Evolutionary conservation across 2,329 filamentous ascomycete species (phyloP), one percentile per base, ranked within the genome.

Genomic region (Magnaporthiopsis incrustans): DNA sequence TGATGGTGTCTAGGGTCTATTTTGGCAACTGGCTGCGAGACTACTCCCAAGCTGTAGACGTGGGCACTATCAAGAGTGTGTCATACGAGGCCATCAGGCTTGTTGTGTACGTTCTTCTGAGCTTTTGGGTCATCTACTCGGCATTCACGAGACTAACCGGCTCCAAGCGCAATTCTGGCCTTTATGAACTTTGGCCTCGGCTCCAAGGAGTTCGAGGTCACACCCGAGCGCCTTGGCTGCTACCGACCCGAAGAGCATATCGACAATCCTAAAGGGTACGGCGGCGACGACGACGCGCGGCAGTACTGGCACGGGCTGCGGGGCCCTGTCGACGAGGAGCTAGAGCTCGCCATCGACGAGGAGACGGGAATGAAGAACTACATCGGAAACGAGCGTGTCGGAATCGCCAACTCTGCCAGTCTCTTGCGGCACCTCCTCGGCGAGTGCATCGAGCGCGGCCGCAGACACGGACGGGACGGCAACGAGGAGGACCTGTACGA

Each of bases 21-120:
- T 97, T 97, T 79, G 93, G 93, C 68, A 97, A 97, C 80, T 97
- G 93, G 93, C 85, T 97, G 53, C 86, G 84, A 66, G 93, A 97
- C 77, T 97, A 97, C 77, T 95, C 90, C 63, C 93, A 97, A 77
- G 93, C 92, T 67, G 90, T 97, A 70, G 93, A 97, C 75, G 91
- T 97, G 61, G 93, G 92, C 66, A 96, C 92, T 4, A 86, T 97
- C 77, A 97, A 97, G 79, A 85, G 89, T 70, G 92, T 97, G 67
- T 94, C 90, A 64, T 89, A 91, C 63, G 92, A 96, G 77, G 92
- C 92, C 65, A 96, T 97, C 72, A 89, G 92, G 44, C 89, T 97
- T 61, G 80, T 97, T 22, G 85, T 97, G 64, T 96, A 90, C 89
- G 85, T 18, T 30, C 3, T 7, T 1, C 22, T 10, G 59, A 18